A percentile compares a stretch with the other conserved stretches of the same genome.
Conservation (phyloP, 78 protist species). For the slime mould (Dictyostelium discoideum) region DNA sequence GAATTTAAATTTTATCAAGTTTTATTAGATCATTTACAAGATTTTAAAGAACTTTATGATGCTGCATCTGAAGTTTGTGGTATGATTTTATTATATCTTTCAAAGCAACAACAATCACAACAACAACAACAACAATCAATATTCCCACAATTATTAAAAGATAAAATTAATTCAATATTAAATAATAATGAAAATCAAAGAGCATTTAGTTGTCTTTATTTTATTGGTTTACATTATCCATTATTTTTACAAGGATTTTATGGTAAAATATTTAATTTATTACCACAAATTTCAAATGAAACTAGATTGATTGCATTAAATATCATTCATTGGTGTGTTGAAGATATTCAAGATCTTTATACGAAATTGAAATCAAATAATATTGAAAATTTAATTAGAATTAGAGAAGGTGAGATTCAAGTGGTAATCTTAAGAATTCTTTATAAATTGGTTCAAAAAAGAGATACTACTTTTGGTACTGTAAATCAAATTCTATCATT, state of each 20-base stretch:
- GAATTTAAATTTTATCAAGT: constrained; percentile 75
- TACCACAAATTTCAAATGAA: constrained; percentile 40
- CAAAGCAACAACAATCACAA: constrained; percentile 18
- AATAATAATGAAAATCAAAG: constrained; percentile 25
- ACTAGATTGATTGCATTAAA: constrained; percentile 41
- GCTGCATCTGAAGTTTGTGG: constrained; percentile 77
- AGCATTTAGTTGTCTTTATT: constrained; percentile 68
- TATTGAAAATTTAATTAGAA: constrained; percentile 38
- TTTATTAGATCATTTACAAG: constrained; percentile 30
- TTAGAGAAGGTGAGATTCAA: constrained; percentile 75
- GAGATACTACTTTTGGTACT: not conserved
- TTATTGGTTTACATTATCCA: constrained; percentile 62
- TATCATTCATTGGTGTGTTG: constrained; percentile 46
- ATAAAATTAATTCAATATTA: constrained; percentile 20
- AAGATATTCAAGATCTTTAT: constrained; percentile 54
- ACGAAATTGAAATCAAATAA: constrained; percentile 45
- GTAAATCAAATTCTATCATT: not conserved
- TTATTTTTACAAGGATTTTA: constrained; percentile 11
- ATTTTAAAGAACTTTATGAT: constrained; percentile 51
- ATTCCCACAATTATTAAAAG: constrained; percentile 38
- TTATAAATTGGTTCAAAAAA: constrained; percentile 30
- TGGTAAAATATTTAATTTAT: constrained; percentile 19
- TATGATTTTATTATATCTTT: constrained; percentile 49
- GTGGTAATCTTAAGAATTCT: constrained; percentile 7
- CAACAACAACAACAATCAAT: constrained; percentile 13